phyloP scores from a whole-genome alignment of 2,329 filamentous ascomycete genomes.

The Didymella pinodella region DNA sequence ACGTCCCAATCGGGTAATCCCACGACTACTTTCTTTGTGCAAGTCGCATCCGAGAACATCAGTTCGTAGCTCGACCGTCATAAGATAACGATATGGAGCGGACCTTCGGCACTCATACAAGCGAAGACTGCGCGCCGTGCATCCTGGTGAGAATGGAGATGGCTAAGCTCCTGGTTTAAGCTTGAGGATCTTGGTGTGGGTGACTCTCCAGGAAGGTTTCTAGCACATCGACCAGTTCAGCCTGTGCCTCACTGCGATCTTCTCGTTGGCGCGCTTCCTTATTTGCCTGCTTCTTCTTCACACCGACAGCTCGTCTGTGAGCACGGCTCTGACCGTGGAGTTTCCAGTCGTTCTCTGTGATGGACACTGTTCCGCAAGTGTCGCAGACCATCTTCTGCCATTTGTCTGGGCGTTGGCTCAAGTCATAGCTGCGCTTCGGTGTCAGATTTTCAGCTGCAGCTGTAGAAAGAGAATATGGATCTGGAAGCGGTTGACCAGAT shows the following conservation, averaged over 20 bases:
- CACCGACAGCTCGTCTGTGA: constrained; percentile 56
- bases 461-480: constrained; percentile 62
- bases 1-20: constrained; percentile 20
- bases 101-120: neutral
- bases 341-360: constrained; percentile 65
- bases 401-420: constrained; percentile 53
- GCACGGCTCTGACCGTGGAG: constrained; percentile 63
- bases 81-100: neutral
- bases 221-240: constrained; percentile 35
- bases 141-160: neutral
- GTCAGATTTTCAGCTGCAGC: constrained; percentile 65
- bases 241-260: constrained; percentile 7
- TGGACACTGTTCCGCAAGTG: constrained; percentile 67
- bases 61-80: neutral
- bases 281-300: constrained; percentile 40
- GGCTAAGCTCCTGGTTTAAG: neutral
- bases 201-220: constrained; percentile 28
- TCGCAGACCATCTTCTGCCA: constrained; percentile 71
- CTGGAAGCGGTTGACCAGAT: constrained; percentile 58
- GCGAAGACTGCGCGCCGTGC: neutral
- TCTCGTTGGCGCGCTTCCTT: constrained; percentile 7
- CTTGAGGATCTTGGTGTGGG: neutral
- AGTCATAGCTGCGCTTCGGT: constrained; percentile 61
- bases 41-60: neutral
- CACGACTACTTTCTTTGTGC: constrained; percentile 13